Evolutionary conservation across 2,329 filamentous ascomycete genomes (phyloP), one percentile per base, ranked within the genome.

Genomic region (Fusarium pseudocircinatum): DNA sequence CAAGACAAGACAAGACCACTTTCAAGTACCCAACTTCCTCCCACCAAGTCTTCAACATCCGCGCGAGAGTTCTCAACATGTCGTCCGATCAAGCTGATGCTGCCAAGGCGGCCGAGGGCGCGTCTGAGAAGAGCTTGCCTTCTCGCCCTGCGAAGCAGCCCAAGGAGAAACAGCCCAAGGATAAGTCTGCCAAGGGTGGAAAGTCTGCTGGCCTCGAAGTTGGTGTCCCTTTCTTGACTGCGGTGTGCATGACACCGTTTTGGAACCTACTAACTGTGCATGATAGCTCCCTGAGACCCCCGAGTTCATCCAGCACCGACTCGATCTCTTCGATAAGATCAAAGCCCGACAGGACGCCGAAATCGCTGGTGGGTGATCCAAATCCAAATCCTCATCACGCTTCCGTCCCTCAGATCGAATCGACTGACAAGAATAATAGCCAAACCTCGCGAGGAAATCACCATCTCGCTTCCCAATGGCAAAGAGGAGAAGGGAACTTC

Each of bases 291-390:
- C 81, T 84, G 79, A 82, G 81, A 76, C 87, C 84, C 93, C 95
- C 63, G 90, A 92, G 68, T 97, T 93, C 83, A 90, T 98, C 72
- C 87, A 95, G 79, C 90, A 95, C 82, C 92, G 96, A 72, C 91
- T 98, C 79, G 89, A 93, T 60, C 86, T 98, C 56, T 98, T 98
- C 84, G 93, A 98, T 81, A 91, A 92, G 81, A 87, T 98, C 75
- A 97, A 97, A 88, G 91, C 93, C 75, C 89, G 93, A 81, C 91
- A 94, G 79, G 92, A 97, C 76, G 92, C 92, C 66, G 94, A 96
- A 81, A 84, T 94, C 73, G 82, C 82, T 74, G 81, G 82, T 83
- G 75, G 65, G 81, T 81, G 54, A 58, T 61, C 36, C 67, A 67
- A 67, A 43, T 34, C 20, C 32, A 66, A 67, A 46, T 37, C 16